phyloP scores from a whole-genome alignment of 345 rosid species.

The Ceriops tagal region DNA sequence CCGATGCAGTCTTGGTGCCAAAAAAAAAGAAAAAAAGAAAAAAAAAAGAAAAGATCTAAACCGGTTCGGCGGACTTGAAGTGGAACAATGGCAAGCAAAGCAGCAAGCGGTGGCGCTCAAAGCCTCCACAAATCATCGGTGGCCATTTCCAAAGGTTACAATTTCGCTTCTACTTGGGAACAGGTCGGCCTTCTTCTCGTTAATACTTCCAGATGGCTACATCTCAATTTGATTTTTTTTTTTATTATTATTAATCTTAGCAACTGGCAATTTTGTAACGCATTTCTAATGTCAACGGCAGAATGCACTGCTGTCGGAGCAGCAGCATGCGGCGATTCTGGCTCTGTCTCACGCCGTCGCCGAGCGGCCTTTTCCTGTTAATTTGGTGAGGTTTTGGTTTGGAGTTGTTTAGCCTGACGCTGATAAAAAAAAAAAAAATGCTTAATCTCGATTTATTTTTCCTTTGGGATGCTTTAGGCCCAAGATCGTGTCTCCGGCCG shows the following conservation, averaged over 20 bases:
- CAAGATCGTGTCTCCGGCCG: slow-evolving; percentile 55
- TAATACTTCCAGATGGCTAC: background rate
- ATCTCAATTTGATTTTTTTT: background rate
- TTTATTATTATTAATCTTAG: background rate
- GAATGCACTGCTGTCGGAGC: slow-evolving; percentile 83
- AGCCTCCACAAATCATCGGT: slow-evolving; percentile 63
- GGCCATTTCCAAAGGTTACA: slow-evolving; percentile 87
- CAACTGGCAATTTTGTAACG: background rate
- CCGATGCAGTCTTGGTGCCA: too few relatives aligned
- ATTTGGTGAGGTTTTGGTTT: slow-evolving; percentile 41
- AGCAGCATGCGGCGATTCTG: slow-evolving; percentile 68
- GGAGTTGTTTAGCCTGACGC: background rate
- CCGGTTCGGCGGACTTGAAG: too few relatives aligned
- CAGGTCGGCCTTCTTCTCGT: slow-evolving; percentile 45
- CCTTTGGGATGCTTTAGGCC: slow-evolving; percentile 27
- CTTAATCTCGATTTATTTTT: slow-evolving; percentile 4
- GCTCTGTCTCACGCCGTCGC: slow-evolving; percentile 66
- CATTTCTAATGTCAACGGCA: slow-evolving; percentile 18
- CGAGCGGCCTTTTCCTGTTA: slow-evolving; percentile 77
- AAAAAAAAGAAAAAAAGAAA: too few relatives aligned
- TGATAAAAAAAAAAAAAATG: background rate
- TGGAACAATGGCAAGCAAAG: slow-evolving; percentile 46
- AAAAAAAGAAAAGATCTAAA: too few relatives aligned
- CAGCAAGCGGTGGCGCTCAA: slow-evolving; percentile 28
- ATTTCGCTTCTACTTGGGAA: slow-evolving; percentile 95